Conservation (phyloP, 2,329 filamentous ascomycete species). For the Ascocoryne sarcoides region DNA sequence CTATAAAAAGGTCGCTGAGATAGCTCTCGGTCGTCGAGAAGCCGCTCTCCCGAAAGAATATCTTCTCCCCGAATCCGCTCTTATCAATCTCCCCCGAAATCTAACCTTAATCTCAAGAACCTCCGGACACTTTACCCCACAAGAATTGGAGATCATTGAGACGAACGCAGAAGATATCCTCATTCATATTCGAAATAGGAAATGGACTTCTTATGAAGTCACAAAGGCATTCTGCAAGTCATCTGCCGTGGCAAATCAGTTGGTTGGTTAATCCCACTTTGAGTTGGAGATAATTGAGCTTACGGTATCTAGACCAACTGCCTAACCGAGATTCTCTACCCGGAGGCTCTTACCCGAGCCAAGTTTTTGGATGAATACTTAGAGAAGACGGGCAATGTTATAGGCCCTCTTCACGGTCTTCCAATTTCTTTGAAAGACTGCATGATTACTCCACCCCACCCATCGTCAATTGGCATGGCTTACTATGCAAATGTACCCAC, state of each 20-base stretch:
- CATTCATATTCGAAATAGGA: slow-evolving; percentile 27
- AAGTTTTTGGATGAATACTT: slow-evolving; percentile 44
- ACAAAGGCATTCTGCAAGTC: slow-evolving; percentile 45
- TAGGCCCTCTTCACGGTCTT: slow-evolving; percentile 34
- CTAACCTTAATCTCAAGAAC: slow-evolving; percentile 19
- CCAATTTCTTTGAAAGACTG: slow-evolving; percentile 35
- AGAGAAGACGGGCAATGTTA: slow-evolving; percentile 29
- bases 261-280: slow-evolving; percentile 31
- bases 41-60: slow-evolving; percentile 26
- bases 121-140: slow-evolving; percentile 24
- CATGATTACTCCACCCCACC: slow-evolving; percentile 30
- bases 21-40: slow-evolving; percentile 29
- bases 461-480: slow-evolving; percentile 30
- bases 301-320: slow-evolving; percentile 49
- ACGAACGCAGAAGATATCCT: slow-evolving; percentile 29
- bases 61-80: slow-evolving; percentile 18
- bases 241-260: slow-evolving; percentile 44
- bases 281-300: not conserved
- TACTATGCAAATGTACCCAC: slow-evolving; percentile 29
- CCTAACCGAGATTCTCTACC: slow-evolving; percentile 47
- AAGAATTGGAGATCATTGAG: slow-evolving; percentile 43
- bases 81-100: slow-evolving; percentile 19
- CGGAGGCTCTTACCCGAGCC: slow-evolving; percentile 42
- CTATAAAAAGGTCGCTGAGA: slow-evolving; percentile 31
- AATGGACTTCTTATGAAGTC: slow-evolving; percentile 43